Evolutionary conservation across 306 rosid genomes (phyloP), one percentile per base, ranked within the genome.

Genomic region (Ormosia emarginata): DNA sequence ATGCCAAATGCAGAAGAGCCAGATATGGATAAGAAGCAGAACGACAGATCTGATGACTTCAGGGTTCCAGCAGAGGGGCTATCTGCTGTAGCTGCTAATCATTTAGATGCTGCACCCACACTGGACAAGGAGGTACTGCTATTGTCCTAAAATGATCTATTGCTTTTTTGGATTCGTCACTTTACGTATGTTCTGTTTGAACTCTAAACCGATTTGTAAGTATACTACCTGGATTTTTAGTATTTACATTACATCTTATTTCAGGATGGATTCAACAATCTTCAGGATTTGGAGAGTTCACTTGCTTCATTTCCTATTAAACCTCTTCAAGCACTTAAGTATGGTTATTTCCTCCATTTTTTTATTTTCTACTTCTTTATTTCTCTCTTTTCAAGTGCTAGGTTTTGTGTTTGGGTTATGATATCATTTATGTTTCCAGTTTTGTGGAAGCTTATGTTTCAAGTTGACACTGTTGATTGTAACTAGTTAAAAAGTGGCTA

Each of bases 281-380:
- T 89, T 85, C 89, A 74, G 85, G 94, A 92, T 92, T 86, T 96
- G 91, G 96, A 90, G 86, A 81, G 85, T 78, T 95, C 99, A 30
- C 86, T 96, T 84, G 88, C 97, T 75, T 90, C 99, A 75, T 92
- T 96, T 85, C 97, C 99, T 40, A 88, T 73, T 18, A 92, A 87
- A 87, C 97, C 97, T 81, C 96, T 94, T 81, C 84, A 88, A 86
- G 98, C 97, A 82, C 97, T 92, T 34, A 91, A 94, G 98, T 94
- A 94, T 78, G 92, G 63, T 62, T 50, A 17, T 74, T 85, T 82
- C 37, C 46, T 67, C 52, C 7, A 5, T 12, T 6, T 24, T 24
- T 66, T 63, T 58, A 3, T 32, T 53, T 30, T 78, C 44, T 56
- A 32, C 43, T 50, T 44, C 5, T 52, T 17, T 56, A 0, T 52